Evolutionary conservation across 345 rosid species (phyloP), one percentile per base, ranked within the genome.

Genomic region (Mercurialis annua): DNA sequence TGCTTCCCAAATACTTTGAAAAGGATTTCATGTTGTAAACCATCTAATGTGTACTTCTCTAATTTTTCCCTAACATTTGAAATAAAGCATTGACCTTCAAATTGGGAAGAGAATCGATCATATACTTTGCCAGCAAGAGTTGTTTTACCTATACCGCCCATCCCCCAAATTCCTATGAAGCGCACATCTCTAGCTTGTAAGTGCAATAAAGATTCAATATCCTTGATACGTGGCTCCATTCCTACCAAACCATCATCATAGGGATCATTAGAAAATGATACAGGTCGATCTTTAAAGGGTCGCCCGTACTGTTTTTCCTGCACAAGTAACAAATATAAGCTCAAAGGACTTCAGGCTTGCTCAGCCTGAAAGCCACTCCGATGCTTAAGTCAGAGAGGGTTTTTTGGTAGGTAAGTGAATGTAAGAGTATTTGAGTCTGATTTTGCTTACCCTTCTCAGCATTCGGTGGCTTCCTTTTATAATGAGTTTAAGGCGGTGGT

Each of bases 81-180:
- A 60, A 38, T 5, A 43, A 60, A 60, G n/a, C 43, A n/a, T 17
- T 9, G 11, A 40, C 30, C 20, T 12, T 60, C 43, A 21, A 60
- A 60, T 16, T 11, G 17, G 30, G 30, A 38, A 12, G 49, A 23
- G 18, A 60, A 12, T 7, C 17, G 3, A 24, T 23, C 30, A 26
- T 20, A 60, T 26, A 60, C 6, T 43, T 60, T 57, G 11, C 12
- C 31, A 21, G 48, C 64, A 14, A 40, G 12, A 42, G 64, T 26
- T 23, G 64, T 38, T 38, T 60, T 38, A 14, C 64, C 64, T 11
- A 60, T 60, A 23, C 64, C 50, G 0, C 49, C 49, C 20, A 60
- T 60, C 17, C 64, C 40, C 48, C 64, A 60, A 17, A 60, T 60
- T 23, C 31, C 49, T 10, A 60, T 5, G 23, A 26, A 3, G 1